These are phyloP conservation scores for Pseudozyma flocculosa DNA, from an alignment of 1,284 basidiomycete species.

Conservation along the genomic window DNA sequence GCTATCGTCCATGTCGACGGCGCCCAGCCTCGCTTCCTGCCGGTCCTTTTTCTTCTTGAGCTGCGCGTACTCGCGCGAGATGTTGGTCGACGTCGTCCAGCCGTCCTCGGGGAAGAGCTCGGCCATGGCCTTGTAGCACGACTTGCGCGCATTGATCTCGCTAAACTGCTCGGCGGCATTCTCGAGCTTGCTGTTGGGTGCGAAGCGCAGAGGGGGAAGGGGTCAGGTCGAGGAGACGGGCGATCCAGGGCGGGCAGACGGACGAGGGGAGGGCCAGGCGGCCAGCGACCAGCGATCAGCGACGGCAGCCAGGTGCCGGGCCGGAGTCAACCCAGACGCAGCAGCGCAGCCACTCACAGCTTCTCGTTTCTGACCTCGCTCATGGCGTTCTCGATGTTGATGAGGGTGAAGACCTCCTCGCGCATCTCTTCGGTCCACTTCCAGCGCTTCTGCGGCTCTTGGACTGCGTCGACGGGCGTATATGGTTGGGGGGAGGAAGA, in stretches of 20 bases:
- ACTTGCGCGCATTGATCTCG: slow-evolving; percentile 53
- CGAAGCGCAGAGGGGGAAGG: not conserved
- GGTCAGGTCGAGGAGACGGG: not conserved
- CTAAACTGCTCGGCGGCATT: slow-evolving; percentile 44
- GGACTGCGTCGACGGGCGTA: not conserved
- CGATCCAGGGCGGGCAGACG: too few species aligned
- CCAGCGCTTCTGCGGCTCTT: slow-evolving; percentile 48
- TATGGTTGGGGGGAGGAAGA: too few species aligned
- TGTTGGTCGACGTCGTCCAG: slow-evolving; percentile 52
- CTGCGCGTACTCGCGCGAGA: slow-evolving; percentile 46
- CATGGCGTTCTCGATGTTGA: slow-evolving; percentile 54
- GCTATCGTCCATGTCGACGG: slow-evolving; percentile 30
- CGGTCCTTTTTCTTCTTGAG: slow-evolving; percentile 47
- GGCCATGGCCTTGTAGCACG: slow-evolving; percentile 50
- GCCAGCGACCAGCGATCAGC: too few species aligned
- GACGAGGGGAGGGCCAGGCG: too few species aligned
- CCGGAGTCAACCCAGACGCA: too few species aligned
- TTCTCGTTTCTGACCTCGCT: slow-evolving; percentile 54
- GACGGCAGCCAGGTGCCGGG: too few species aligned
- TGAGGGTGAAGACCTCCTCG: slow-evolving; percentile 47
- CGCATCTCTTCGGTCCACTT: slow-evolving; percentile 53
- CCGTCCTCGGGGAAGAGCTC: slow-evolving; percentile 48
- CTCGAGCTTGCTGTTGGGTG: slow-evolving; percentile 33
- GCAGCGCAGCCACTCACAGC: too few species aligned
- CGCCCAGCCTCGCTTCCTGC: slow-evolving; percentile 31